Evolutionary conservation across 2,329 filamentous ascomycete genomes (phyloP), one percentile per base, ranked within the genome.

Genomic region (Helotiales sp.): DNA sequence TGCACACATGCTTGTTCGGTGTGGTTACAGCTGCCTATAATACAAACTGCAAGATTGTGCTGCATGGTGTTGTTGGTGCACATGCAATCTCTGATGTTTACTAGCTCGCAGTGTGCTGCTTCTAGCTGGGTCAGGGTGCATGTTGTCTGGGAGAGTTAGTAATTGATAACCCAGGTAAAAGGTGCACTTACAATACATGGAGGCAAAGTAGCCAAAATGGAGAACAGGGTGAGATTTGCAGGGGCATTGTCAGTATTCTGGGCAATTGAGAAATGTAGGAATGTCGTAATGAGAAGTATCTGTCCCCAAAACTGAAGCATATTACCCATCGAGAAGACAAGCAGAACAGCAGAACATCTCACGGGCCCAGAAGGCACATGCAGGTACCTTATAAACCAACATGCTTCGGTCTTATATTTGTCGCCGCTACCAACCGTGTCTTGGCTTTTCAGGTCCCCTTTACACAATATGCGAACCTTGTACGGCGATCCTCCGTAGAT

Each of bases 31-130:
- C 53, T 31, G 13, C n/a, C 34, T 19, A 60, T n/a, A 5, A 64
- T 55, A 34, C 63, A 66, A 0, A 40, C 30, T 9, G 62, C 54
- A 19, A 66, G 47, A 15, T 54, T 13, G 38, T 36, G 31, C 52
- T 64, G 63, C 22, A 66, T 42, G 4, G 55, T 56, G 25, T 30
- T 36, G 44, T 58, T 63, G 24, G 30, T 55, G 46, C 63, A 66
- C 25, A 66, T 42, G 52, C 63, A 66, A 31, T 59, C 54, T 17
- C 33, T 50, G 10, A 59, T 29, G 31, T 59, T 42, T 9, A 54
- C 54, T 5, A 60, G 13, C 7, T 51, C 34, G 29, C 59, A 61
- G 5, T 44, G 25, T 40, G 53, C 50, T 4, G 55, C 17, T 22
- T 52, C 10, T 1, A 59, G 40, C 17, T 24, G 30, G 40, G 42